Conservation (phyloP, 306 rosid species). For the Cucurbita ficifolia region DNA sequence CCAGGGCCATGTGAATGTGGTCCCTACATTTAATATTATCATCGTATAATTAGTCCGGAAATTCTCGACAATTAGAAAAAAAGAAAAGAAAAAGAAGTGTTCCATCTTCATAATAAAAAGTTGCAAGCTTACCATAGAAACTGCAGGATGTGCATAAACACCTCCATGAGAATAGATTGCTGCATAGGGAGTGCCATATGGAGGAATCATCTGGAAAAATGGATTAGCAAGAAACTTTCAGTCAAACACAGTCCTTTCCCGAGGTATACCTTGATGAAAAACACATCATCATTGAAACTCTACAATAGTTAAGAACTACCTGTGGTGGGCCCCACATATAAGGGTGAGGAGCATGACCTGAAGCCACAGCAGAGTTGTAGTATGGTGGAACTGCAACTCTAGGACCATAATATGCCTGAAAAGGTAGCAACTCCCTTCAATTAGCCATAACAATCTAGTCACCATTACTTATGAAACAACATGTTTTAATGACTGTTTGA, state of each 20-base stretch:
- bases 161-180: slow-evolving; percentile 79
- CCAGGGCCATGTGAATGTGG: slow-evolving; percentile 57
- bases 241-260: neutral
- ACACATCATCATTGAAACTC: neutral
- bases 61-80: neutral
- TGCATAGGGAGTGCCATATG: slow-evolving; percentile 79
- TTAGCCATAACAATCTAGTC: neutral
- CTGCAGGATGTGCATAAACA: slow-evolving; percentile 60
- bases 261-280: neutral
- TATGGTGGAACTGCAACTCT: slow-evolving; percentile 70
- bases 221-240: neutral
- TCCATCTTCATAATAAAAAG: neutral
- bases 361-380: slow-evolving; percentile 55
- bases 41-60: neutral
- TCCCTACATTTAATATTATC: slow-evolving; percentile 30
- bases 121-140: slow-evolving; percentile 51
- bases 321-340: slow-evolving; percentile 97
- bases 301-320: slow-evolving; percentile 28
- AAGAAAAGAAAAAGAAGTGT: neutral
- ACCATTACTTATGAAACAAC: neutral
- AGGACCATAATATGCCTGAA: slow-evolving; percentile 89
- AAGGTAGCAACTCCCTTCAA: slow-evolving; percentile 1
- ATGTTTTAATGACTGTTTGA: neutral
- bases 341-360: slow-evolving; percentile 85
- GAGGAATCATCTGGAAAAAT: slow-evolving; percentile 77